Evolutionary conservation across 1,139 yeast species (phyloP), one percentile per base, ranked within the genome.

Genomic region (Debaryomycetaceae sp.): DNA sequence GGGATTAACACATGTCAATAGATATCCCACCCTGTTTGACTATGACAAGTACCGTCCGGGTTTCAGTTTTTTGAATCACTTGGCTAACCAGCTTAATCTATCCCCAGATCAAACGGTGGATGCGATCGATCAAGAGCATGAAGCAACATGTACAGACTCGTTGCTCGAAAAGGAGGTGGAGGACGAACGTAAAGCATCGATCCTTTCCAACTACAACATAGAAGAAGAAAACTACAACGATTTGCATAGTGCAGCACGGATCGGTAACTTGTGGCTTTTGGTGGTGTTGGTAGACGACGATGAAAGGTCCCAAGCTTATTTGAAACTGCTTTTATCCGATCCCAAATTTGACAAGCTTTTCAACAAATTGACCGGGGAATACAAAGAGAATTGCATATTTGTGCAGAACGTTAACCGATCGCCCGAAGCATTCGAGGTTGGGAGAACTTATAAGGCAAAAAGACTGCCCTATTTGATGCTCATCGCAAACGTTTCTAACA

Each of bases 401-500:
- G 63, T 74, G 13, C 64, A 61, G 39, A 70, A 71, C 49, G 62
- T 68, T 6, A 66, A 62, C 22, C 55, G 59, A 22, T 66, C 70
- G 44, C 78, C 82, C 0, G 85, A 81, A 55, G 70, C 80, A 2
- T 73, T 63, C 55, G 81, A 77, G 52, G 71, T 81, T 14, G 83
- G 80, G 2, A 56, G 57, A 31, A 60, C 71, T 3, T 80, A 79
- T 57, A 62, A 59, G 36, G 68, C 63, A 5, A 60, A 59, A 39
- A 60, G 67, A 37, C 49, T 74, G 6, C 86, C 86, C 0, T 77
- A 64, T 49, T 50, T 79, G 9, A 63, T 68, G 59, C 55, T 80
- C 37, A 62, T 76, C 31, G 78, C 76, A 4, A 80, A 79, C 48
- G 80, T 79, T 2, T 70, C 82, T 9, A 68, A 78, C 39, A 69